Evolutionary conservation across 2,329 filamentous ascomycete species (phyloP).

Genomic region (Neonectria neomacrospora): DNA sequence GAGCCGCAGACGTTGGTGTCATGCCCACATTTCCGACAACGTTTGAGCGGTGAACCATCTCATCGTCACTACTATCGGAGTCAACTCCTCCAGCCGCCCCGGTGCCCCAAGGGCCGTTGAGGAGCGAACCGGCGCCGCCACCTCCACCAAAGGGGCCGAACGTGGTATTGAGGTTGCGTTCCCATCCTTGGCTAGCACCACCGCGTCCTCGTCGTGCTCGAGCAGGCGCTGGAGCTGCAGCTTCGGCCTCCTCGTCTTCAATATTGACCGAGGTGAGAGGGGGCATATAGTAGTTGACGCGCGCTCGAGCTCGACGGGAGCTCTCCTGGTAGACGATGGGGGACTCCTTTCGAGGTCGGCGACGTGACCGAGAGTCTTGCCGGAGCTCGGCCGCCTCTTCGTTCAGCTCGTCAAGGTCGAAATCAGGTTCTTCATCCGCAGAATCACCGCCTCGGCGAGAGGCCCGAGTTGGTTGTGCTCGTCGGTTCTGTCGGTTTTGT

Average conservation of each 20-base stretch:
- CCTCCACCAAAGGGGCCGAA: constrained; percentile 93
- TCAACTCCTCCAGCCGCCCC: constrained; percentile 83
- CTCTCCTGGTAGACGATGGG: constrained; percentile 69
- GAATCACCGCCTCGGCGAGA: constrained; percentile 64
- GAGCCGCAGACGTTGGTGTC: constrained; percentile 65
- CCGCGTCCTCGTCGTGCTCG: constrained; percentile 73
- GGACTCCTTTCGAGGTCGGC: constrained; percentile 62
- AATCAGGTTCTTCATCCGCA: constrained; percentile 66
- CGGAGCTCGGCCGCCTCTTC: constrained; percentile 73
- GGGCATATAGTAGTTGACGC: constrained; percentile 88
- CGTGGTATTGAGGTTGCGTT: constrained; percentile 87
- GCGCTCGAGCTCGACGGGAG: constrained; percentile 63
- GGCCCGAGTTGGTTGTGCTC: constrained; percentile 57
- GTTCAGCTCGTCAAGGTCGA: constrained; percentile 72
- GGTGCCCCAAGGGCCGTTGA: constrained; percentile 79
- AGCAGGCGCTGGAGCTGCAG: constrained; percentile 73
- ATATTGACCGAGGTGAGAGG: constrained; percentile 71
- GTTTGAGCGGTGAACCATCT: constrained; percentile 73
- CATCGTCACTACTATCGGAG: constrained; percentile 97
- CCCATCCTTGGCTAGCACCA: constrained; percentile 71
- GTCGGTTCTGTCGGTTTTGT: constrained; percentile 54
- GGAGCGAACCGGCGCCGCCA: constrained; percentile 75
- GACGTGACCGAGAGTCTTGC: constrained; percentile 63
- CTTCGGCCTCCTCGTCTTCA: constrained; percentile 79
- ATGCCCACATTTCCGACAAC: constrained; percentile 69